Percentiles rank a stretch among this genome's conserved stretches.
Evolutionary conservation across 176 grass and related monocot species (phyloP).

Genomic region (Rhynchospora tenuis): DNA sequence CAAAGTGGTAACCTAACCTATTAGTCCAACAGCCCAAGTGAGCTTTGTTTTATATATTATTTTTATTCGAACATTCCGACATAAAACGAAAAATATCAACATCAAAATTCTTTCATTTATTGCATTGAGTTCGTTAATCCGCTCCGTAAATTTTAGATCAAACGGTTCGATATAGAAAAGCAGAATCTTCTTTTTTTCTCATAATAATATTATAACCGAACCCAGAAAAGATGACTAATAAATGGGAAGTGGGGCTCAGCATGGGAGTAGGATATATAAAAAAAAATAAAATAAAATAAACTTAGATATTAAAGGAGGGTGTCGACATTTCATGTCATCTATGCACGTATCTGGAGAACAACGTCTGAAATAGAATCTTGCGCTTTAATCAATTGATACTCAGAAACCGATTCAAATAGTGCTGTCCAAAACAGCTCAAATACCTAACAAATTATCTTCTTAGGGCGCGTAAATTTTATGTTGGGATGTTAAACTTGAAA

Average conservation of each 20-base stretch:
- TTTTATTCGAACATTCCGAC: no score
- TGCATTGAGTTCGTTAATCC: no score
- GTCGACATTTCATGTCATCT: constrained; percentile 24
- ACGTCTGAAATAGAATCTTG: background rate
- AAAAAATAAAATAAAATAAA: background rate
- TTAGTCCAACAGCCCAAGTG: no score
- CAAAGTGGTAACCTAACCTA: no score
- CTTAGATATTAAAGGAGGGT: background rate
- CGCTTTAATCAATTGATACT: constrained; percentile 1
- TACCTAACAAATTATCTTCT: no score
- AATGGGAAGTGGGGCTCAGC: background rate
- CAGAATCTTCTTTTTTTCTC: background rate
- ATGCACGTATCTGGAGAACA: background rate
- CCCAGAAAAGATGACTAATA: background rate
- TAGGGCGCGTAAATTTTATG: no score
- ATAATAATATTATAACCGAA: background rate
- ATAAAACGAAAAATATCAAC: no score
- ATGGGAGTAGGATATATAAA: background rate
- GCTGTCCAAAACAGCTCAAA: background rate
- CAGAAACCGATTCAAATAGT: background rate
- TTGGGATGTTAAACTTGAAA: no score
- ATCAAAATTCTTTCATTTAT: no score
- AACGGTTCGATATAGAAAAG: background rate
- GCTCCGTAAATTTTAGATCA: background rate
- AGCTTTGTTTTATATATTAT: no score